Percentiles rank a stretch among this genome's conserved stretches.
These are phyloP conservation scores for Citrullus mucosospermus DNA, from an alignment of 306 rosid genomes.

Conservation along the genomic window DNA sequence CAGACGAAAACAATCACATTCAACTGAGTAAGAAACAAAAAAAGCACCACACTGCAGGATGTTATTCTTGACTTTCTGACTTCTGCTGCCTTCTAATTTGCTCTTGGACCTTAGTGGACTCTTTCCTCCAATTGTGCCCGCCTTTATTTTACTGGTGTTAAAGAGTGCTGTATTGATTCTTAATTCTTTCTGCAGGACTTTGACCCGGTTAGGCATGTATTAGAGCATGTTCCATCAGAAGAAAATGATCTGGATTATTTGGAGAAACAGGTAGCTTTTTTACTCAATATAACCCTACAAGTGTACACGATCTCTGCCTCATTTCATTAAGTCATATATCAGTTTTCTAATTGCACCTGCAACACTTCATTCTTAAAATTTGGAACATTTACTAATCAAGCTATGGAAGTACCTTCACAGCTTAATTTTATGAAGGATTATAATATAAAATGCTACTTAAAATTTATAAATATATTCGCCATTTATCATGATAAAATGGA, in stretches of 20 bases:
- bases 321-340: background rate
- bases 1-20: too few species aligned
- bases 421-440: background rate
- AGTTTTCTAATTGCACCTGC: background rate
- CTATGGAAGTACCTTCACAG: background rate
- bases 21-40: too few species aligned
- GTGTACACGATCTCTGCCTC: background rate
- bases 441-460: background rate
- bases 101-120: background rate
- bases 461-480: background rate
- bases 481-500: too few species aligned
- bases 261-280: constrained; percentile 66
- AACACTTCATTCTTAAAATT: background rate
- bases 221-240: constrained; percentile 64
- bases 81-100: background rate
- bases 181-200: constrained; percentile 47
- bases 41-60: too few species aligned
- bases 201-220: constrained; percentile 72
- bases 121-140: background rate
- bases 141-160: background rate
- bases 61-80: background rate
- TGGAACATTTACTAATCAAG: background rate
- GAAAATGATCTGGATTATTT: constrained; percentile 59
- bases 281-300: constrained; percentile 8
- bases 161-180: background rate